Percentiles rank a stretch among this genome's conserved stretches.
Evolutionary conservation across 805 yeast genomes (phyloP).

Genomic region (Pichia insulana): DNA sequence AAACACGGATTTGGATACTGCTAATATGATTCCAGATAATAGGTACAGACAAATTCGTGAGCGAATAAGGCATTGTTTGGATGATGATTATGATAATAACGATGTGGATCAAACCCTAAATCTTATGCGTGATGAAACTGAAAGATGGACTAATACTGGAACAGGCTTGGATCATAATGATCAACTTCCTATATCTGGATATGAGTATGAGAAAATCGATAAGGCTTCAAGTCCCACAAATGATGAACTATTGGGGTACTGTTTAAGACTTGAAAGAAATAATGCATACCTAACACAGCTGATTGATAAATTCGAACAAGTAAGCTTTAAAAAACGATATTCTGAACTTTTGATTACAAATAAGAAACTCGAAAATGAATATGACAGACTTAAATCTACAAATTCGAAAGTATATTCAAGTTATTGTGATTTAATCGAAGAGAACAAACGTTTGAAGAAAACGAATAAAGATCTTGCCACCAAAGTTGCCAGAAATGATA

Average conservation of each 20-base stretch:
- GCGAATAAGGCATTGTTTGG: slow-evolving; percentile 8
- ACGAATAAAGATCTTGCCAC: not conserved
- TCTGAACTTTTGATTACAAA: slow-evolving; percentile 5
- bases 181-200: not conserved
- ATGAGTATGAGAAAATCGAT: not conserved
- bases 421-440: slow-evolving; percentile 18
- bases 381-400: slow-evolving; percentile 15
- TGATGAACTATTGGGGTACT: slow-evolving; percentile 9
- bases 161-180: not conserved
- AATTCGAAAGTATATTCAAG: slow-evolving; percentile 21
- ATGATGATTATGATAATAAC: slow-evolving; percentile 11
- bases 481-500: not conserved
- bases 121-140: slow-evolving; percentile 16
- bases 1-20: not conserved
- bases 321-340: slow-evolving; percentile 17
- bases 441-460: slow-evolving; percentile 1
- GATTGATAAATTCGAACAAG: slow-evolving; percentile 12
- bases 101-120: slow-evolving; percentile 18
- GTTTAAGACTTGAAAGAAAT: slow-evolving; percentile 16
- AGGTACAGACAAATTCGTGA: slow-evolving; percentile 5
- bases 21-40: slow-evolving; percentile 1
- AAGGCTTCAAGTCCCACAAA: too few species aligned
- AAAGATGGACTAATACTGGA: slow-evolving; percentile 10
- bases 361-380: slow-evolving; percentile 11
- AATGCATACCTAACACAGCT: slow-evolving; percentile 11